Evolutionary conservation across 2,329 filamentous ascomycete genomes (phyloP), one percentile per base, ranked within the genome.

Genomic region (Clonostachys chloroleuca): DNA sequence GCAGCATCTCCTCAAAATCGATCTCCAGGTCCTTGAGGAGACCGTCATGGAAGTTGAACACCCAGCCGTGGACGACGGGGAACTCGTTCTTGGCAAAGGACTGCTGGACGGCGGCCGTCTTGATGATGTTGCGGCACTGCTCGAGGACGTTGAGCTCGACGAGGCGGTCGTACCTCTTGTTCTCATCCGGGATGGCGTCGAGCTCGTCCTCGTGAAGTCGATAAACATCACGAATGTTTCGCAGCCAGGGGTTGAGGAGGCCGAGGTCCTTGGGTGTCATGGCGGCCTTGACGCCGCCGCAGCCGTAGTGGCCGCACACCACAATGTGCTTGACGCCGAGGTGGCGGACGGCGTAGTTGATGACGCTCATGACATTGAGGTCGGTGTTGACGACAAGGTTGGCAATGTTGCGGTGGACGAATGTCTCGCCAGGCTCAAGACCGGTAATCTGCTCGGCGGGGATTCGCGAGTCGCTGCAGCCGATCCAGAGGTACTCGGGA

Each of bases 381-480:
- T 96, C 92, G 53, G 83, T 85, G 62, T 84, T 82, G 69, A 83
- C 83, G 48, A 95, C 78, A 54, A 95, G 78, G 74, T 96, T 96
- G 70, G 90, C 91, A 66, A 96, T 95, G 63, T 96, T 96, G 68
- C 92, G 88, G 76, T 95, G 90, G 56, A 95, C 86, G 67, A 96
- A 96, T 59, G 92, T 86, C 68, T 96, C 89, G 56, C 91, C 91
- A n/a, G 91, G 89, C 61, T 87, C 77, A 48, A 92, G 80, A 54
- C 87, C 86, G 42, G 90, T 83, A 64, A 96, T 84, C 61, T 88
- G 88, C 60, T 92, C 92, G 58, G 92, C 91, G n/a, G 92, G 92
- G 62, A 92, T 89, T 55, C 92, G 88, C 39, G 85, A 90, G 74
- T 96, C 91, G 67, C 86, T 86, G 77, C 91, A 96, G 43, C 92